These are phyloP conservation scores for Myxozyma geophila DNA, from an alignment of 805 yeast species.

Conservation along the genomic window DNA sequence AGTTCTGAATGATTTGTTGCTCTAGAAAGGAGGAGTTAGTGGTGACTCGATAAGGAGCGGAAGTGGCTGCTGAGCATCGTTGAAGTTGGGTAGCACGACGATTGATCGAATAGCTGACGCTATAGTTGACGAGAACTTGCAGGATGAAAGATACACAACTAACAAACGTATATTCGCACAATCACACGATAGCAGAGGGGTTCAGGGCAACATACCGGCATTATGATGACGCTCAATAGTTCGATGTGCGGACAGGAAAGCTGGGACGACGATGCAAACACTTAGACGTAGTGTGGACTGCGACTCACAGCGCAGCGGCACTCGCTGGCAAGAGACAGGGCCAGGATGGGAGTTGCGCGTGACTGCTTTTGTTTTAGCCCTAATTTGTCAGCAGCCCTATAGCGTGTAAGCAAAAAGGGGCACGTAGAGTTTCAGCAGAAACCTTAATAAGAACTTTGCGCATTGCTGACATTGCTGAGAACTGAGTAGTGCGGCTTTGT, in stretches of 20 bases:
- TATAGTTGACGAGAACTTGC: too few species aligned
- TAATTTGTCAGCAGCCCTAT: background rate
- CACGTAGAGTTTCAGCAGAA: too few species aligned
- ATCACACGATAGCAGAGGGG: background rate
- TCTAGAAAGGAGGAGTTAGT: constrained; percentile 33
- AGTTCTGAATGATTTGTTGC: constrained; percentile 91
- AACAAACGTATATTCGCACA: background rate
- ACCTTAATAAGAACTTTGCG: too few species aligned
- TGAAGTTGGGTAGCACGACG: too few species aligned
- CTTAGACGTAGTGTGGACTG: background rate
- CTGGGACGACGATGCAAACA: background rate
- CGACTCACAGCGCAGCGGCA: too few species aligned
- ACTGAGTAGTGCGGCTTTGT: too few species aligned
- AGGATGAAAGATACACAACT: too few species aligned
- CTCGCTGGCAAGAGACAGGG: too few species aligned
- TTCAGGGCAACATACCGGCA: constrained; percentile 12
- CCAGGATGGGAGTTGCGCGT: background rate
- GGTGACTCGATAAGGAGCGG: background rate
- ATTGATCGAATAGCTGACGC: too few species aligned
- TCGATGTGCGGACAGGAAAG: background rate
- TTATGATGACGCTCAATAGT: constrained; percentile 7
- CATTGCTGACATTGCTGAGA: too few species aligned
- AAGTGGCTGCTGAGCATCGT: too few species aligned
- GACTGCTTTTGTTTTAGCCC: constrained; percentile 14
- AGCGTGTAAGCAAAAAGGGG: too few species aligned